phyloP scores from a whole-genome alignment of 2,329 filamentous ascomycete genomes.

The Ampelomyces quisqualis region DNA sequence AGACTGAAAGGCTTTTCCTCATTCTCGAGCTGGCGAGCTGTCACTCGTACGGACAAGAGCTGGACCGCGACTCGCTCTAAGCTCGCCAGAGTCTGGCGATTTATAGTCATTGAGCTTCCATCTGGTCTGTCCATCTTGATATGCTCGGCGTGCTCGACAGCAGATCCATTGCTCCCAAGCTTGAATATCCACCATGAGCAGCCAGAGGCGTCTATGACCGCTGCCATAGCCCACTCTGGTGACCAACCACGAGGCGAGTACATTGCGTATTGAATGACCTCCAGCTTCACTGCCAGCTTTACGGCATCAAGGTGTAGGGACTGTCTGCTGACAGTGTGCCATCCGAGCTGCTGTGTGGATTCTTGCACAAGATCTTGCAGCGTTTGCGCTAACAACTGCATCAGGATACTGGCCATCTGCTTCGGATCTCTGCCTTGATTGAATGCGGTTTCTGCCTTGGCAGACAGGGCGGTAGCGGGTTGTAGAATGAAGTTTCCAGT shows the following conservation, averaged over 20 bases:
- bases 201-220: slow-evolving; percentile 45
- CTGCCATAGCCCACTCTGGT: slow-evolving; percentile 69
- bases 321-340: slow-evolving; percentile 52
- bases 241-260: slow-evolving; percentile 73
- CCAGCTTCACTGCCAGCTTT: slow-evolving; percentile 59
- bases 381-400: slow-evolving; percentile 62
- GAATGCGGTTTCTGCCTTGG: slow-evolving; percentile 62
- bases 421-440: slow-evolving; percentile 61
- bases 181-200: slow-evolving; percentile 44
- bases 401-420: slow-evolving; percentile 60
- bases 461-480: slow-evolving; percentile 51
- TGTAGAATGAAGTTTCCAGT: slow-evolving; percentile 74
- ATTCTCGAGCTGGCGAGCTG: slow-evolving; percentile 24
- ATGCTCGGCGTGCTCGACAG: slow-evolving; percentile 33
- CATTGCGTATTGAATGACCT: slow-evolving; percentile 66
- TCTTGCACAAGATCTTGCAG: slow-evolving; percentile 63
- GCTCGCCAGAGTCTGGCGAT: slow-evolving; percentile 30
- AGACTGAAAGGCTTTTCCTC: slow-evolving; percentile 26
- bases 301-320: slow-evolving; percentile 54
- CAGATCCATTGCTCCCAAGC: slow-evolving; percentile 22
- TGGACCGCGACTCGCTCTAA: slow-evolving; percentile 46
- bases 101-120: slow-evolving; percentile 22
- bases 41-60: slow-evolving; percentile 32
- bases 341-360: slow-evolving; percentile 64
- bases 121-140: slow-evolving; percentile 27